phyloP scores from a whole-genome alignment of 768 basidiomycete genomes.

The Suillus cothurnatus region DNA sequence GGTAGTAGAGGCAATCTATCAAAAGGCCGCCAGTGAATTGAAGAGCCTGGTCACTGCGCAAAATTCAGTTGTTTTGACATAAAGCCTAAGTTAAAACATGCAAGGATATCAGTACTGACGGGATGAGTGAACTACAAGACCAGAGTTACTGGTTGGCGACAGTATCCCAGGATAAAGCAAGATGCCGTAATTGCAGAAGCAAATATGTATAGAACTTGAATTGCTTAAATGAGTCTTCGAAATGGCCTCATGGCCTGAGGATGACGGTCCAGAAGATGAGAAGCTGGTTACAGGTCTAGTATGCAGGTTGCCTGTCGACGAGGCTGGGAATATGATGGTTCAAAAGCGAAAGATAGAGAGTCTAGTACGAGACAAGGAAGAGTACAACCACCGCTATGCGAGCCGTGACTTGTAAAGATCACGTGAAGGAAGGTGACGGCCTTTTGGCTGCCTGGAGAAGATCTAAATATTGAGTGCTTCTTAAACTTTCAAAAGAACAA shows the following conservation, averaged over 20 bases:
- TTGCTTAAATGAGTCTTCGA: neutral
- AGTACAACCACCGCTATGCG: neutral
- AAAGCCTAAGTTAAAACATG: neutral
- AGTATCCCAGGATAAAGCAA: neutral
- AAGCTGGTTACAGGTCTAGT: neutral
- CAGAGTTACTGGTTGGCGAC: neutral
- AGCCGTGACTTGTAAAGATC: neutral
- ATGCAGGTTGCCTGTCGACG: neutral
- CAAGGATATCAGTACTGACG: neutral
- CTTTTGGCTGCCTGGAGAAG: no score
- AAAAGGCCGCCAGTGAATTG: neutral
- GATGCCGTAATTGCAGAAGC: neutral
- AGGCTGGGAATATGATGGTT: neutral
- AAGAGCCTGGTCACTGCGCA: neutral
- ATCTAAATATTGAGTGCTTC: no score
- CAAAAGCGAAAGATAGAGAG: constrained; percentile 1
- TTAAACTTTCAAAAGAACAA: no score
- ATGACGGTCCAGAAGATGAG: neutral
- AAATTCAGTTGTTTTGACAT: no score
- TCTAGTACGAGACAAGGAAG: neutral
- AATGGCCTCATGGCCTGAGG: neutral
- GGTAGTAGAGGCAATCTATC: neutral
- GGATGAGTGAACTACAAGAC: neutral
- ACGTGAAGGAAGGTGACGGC: neutral
- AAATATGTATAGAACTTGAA: neutral